phyloP scores from a whole-genome alignment of 2,329 filamentous ascomycete genomes.

The Proliferodiscus dingleyae region DNA sequence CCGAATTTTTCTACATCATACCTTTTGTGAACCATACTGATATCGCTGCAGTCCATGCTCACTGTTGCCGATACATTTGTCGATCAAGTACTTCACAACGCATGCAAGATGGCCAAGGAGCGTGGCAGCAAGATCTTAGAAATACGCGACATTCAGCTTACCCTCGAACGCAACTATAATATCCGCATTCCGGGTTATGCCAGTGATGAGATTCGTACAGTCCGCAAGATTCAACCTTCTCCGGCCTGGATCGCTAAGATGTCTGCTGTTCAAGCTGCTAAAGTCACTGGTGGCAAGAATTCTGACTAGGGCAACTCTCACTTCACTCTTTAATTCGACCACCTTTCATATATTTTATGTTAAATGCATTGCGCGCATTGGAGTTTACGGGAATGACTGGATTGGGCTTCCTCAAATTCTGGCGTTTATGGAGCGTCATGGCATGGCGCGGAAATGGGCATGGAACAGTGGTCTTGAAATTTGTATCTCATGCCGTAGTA shows the following conservation, averaged over 20 bases:
- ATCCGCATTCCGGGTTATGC: conserved; percentile 92
- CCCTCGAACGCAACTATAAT: conserved; percentile 81
- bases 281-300: conserved; percentile 57
- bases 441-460: not conserved
- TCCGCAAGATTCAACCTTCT: conserved; percentile 87
- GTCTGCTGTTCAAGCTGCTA: conserved; percentile 91
- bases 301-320: conserved; percentile 17
- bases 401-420: not conserved
- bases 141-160: conserved; percentile 77
- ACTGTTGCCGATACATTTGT: conserved; percentile 91
- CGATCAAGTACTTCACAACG: conserved; percentile 79
- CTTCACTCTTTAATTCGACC: not conserved
- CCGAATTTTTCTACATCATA: too few relatives aligned
- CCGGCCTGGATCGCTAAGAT: conserved; percentile 93
- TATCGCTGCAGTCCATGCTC: conserved; percentile 64
- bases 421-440: not conserved
- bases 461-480: not conserved
- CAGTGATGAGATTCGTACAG: conserved; percentile 88
- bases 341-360: not conserved
- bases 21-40: too few relatives aligned
- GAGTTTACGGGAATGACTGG: not conserved
- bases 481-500: too few relatives aligned
- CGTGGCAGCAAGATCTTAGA: conserved; percentile 87
- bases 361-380: not conserved
- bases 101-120: conserved; percentile 89